phyloP scores from a whole-genome alignment of 2,329 filamentous ascomycete genomes.

The Alternaria metachromatica region DNA sequence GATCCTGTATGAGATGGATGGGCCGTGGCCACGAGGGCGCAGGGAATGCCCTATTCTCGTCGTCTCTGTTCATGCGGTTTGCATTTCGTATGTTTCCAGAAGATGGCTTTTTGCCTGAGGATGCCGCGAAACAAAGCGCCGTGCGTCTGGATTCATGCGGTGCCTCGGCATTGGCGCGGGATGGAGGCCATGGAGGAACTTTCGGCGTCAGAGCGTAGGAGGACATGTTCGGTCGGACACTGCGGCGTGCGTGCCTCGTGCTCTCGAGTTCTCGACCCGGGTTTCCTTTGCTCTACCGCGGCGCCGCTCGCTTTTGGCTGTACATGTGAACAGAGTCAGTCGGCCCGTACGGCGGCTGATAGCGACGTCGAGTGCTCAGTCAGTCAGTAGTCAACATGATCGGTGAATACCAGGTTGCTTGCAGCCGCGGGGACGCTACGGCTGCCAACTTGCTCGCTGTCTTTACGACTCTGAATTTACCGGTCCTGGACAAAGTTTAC shows the following conservation, averaged over 20 bases:
- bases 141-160: slow-evolving; percentile 1
- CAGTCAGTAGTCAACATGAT: not conserved
- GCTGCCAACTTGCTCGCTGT: not conserved
- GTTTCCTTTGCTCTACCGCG: not conserved
- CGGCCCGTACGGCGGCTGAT: slow-evolving; percentile 2
- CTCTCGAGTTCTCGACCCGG: not conserved
- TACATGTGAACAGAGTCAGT: not conserved
- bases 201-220: slow-evolving; percentile 5
- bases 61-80: slow-evolving; percentile 1
- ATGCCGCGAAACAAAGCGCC: not conserved
- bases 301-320: not conserved
- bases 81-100: slow-evolving; percentile 3
- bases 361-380: not conserved
- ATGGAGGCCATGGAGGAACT: not conserved
- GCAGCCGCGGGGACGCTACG: not conserved
- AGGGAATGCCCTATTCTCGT: slow-evolving; percentile 1
- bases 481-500: not conserved
- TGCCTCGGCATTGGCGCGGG: slow-evolving; percentile 2
- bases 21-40: not conserved
- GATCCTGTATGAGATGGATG: slow-evolving; percentile 6
- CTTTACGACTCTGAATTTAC: slow-evolving; percentile 8
- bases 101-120: slow-evolving; percentile 1
- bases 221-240: not conserved
- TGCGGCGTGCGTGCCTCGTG: slow-evolving; percentile 1
- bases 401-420: slow-evolving; percentile 1